Conservation (phyloP, 805 yeast species). For the Wickerhamiella azymoides region DNA sequence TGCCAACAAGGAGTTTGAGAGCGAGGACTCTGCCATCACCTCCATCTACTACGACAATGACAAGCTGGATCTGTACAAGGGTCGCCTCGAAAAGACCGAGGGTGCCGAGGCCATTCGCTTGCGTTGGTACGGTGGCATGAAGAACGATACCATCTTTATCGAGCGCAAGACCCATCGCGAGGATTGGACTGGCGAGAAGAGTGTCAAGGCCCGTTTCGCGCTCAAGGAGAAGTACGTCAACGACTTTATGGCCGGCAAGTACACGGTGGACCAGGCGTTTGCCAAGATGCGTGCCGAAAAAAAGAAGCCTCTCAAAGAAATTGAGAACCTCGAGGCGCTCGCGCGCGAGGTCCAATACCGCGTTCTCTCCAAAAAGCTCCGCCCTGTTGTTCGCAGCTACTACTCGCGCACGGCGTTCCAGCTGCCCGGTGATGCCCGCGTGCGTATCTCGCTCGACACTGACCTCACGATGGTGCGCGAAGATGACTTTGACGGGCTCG, state of each 20-base stretch:
- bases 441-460: slow-evolving; percentile 93
- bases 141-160: slow-evolving; percentile 77
- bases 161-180: slow-evolving; percentile 98
- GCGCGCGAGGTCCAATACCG: slow-evolving; percentile 91
- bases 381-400: slow-evolving; percentile 93
- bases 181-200: slow-evolving; percentile 99
- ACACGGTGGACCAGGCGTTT: slow-evolving; percentile 78
- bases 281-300: slow-evolving; percentile 89
- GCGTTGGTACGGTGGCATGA: slow-evolving; percentile 99
- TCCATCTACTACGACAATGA: slow-evolving; percentile 91
- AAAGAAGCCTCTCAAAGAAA: slow-evolving; percentile 72
- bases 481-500: slow-evolving; percentile 86
- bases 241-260: slow-evolving; percentile 67
- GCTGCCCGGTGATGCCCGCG: slow-evolving; percentile 98
- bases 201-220: slow-evolving; percentile 95
- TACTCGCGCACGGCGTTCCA: slow-evolving; percentile 98
- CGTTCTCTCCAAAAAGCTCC: slow-evolving; percentile 62
- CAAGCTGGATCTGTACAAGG: slow-evolving; percentile 80
- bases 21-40: slow-evolving; percentile 90
- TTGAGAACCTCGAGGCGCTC: slow-evolving; percentile 80
- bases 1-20: slow-evolving; percentile 88
- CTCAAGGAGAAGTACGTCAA: slow-evolving; percentile 85
- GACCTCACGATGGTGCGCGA: slow-evolving; percentile 96
- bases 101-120: slow-evolving; percentile 98
- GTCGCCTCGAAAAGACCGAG: slow-evolving; percentile 88